Percentiles rank a stretch among this genome's conserved stretches.
These are phyloP conservation scores for Eimeria zaria DNA, from an alignment of 169 alveolate genomes.

Conservation along the genomic window DNA sequence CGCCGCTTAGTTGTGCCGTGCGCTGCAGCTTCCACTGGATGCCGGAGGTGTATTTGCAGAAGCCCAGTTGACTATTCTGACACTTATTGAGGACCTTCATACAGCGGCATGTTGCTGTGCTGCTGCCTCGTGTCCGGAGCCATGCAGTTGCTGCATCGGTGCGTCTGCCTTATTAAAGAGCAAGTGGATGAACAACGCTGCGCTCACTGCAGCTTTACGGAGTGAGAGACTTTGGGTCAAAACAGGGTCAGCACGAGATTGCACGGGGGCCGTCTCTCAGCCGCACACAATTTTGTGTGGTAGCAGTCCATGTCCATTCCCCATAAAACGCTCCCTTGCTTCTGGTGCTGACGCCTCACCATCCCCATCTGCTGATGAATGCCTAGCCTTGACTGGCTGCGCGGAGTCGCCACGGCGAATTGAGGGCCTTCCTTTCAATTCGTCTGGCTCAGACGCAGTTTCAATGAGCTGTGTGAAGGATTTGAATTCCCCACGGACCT, in stretches of 20 bases:
- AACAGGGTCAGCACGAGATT: neutral
- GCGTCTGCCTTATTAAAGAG: conserved; percentile 13
- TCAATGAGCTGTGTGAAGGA: neutral
- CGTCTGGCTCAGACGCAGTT: conserved; percentile 14
- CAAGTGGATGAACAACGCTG: conserved; percentile 28
- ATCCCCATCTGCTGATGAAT: neutral
- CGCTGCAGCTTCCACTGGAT: conserved; percentile 78
- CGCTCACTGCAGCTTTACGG: conserved; percentile 1
- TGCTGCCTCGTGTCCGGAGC: conserved; percentile 60
- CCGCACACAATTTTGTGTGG: neutral
- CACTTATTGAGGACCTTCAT: conserved; percentile 81
- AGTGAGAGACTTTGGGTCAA: neutral
- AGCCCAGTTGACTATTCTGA: conserved; percentile 56
- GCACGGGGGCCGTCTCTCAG: conserved; percentile 14
- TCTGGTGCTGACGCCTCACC: conserved; percentile 9
- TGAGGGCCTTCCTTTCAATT: neutral
- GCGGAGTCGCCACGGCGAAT: neutral
- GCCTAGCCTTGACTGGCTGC: conserved; percentile 7
- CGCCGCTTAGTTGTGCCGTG: neutral
- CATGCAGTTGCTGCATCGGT: conserved; percentile 57
- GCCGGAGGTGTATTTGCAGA: conserved; percentile 72
- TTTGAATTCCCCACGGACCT: neutral
- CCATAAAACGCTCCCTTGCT: neutral
- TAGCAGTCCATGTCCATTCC: conserved; percentile 40
- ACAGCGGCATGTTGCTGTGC: conserved; percentile 80